Evolutionary conservation across 2,329 filamentous ascomycete species (phyloP).

Genomic region (Aspergillus aculeatinus): DNA sequence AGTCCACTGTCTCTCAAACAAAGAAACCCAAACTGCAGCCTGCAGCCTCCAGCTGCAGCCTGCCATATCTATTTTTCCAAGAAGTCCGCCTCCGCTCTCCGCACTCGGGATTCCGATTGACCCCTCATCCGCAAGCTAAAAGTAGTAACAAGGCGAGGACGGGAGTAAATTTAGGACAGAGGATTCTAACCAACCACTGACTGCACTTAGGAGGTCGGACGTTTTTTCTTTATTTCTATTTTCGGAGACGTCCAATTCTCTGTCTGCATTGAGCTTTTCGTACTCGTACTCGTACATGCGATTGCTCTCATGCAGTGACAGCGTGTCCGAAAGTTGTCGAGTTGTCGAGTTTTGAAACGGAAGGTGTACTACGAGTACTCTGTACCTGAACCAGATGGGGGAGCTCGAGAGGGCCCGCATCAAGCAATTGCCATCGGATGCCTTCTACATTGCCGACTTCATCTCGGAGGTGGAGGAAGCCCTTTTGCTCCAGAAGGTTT

Average conservation of each 20-base stretch:
- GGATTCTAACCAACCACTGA: too few species aligned
- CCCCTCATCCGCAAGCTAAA: too few species aligned
- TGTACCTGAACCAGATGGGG: slow-evolving; percentile 11
- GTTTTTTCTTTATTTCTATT: too few species aligned
- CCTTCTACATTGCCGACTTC: slow-evolving; percentile 86
- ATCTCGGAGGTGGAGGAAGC: slow-evolving; percentile 73
- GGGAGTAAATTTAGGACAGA: too few species aligned
- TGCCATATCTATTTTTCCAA: background rate
- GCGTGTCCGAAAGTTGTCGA: background rate
- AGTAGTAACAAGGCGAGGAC: too few species aligned
- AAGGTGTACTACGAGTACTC: background rate
- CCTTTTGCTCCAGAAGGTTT: slow-evolving; percentile 68
- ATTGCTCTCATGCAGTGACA: background rate
- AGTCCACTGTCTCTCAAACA: too few species aligned
- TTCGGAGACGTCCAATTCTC: too few species aligned
- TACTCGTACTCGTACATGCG: slow-evolving; percentile 1
- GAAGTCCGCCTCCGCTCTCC: too few species aligned
- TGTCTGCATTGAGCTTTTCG: background rate
- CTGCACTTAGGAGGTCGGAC: too few species aligned
- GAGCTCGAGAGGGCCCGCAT: slow-evolving; percentile 35
- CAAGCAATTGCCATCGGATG: slow-evolving; percentile 40
- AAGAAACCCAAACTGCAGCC: background rate
- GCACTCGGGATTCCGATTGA: too few species aligned
- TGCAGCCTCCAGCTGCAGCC: background rate
- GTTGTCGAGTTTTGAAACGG: background rate